Evolutionary conservation across 2,329 filamentous ascomycete species (phyloP).

Genomic region (Exserohilum rostratum): DNA sequence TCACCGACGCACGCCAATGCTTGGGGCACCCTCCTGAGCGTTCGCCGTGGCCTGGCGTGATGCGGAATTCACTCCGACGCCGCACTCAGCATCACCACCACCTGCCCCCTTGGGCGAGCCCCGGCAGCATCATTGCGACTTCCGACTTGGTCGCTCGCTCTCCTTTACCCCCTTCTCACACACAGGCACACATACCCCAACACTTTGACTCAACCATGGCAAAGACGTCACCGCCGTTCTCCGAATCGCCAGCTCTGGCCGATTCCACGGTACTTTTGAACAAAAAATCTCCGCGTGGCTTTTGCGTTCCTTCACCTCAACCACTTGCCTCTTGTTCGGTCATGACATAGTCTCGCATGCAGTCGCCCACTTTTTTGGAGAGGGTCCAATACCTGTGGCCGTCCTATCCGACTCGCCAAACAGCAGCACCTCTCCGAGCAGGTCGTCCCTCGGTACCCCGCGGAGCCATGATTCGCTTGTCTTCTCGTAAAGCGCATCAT

Average conservation of each 20-base stretch:
- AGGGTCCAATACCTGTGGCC: slow-evolving; percentile 7
- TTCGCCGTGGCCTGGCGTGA: background rate
- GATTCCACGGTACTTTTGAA: slow-evolving; percentile 1
- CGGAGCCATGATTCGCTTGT: background rate
- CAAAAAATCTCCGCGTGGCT: background rate
- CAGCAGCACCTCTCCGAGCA: background rate
- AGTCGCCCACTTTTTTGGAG: slow-evolving; percentile 12
- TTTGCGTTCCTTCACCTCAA: background rate
- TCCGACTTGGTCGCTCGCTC: too few species aligned
- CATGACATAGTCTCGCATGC: slow-evolving; percentile 17
- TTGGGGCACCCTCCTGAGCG: too few species aligned
- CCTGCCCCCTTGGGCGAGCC: slow-evolving; percentile 20
- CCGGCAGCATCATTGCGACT: slow-evolving; percentile 6
- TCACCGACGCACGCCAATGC: too few species aligned
- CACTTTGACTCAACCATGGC: background rate
- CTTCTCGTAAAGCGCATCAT: background rate
- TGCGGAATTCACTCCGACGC: slow-evolving; percentile 5
- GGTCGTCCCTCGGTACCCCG: background rate
- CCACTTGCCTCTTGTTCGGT: slow-evolving; percentile 4
- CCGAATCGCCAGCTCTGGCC: background rate
- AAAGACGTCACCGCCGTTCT: slow-evolving; percentile 3
- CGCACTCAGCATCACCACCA: slow-evolving; percentile 11
- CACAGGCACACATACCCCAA: too few species aligned
- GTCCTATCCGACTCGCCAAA: slow-evolving; percentile 6
- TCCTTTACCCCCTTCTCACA: too few species aligned